Conservation (phyloP, 1,139 yeast genomes). For the Nakaseomyces delphensis region DNA sequence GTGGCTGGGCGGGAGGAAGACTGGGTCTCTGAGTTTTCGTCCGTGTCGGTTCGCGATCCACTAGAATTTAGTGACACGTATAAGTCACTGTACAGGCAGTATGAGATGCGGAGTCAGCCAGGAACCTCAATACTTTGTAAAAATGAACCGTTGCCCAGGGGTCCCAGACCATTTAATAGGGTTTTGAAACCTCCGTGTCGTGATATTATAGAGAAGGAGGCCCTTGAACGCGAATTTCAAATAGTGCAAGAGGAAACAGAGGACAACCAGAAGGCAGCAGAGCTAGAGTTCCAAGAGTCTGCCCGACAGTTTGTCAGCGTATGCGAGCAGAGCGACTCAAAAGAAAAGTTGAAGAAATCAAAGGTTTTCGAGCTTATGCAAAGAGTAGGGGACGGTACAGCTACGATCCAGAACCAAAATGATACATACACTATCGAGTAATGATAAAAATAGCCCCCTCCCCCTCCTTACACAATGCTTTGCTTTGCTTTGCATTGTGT, state of each 20-base stretch:
- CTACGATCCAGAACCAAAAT: slow-evolving; percentile 20
- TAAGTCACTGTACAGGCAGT: slow-evolving; percentile 20
- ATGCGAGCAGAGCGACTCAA: slow-evolving; percentile 2
- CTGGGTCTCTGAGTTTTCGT: slow-evolving; percentile 21
- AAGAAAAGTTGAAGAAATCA: slow-evolving; percentile 17
- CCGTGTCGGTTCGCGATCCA: slow-evolving; percentile 25
- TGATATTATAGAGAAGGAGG: no score
- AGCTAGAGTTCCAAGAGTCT: slow-evolving; percentile 20
- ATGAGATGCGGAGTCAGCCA: slow-evolving; percentile 15
- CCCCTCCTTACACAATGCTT: no score
- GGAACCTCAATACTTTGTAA: neutral
- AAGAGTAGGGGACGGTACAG: slow-evolving; percentile 26
- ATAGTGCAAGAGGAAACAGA: slow-evolving; percentile 14
- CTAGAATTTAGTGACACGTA: slow-evolving; percentile 25
- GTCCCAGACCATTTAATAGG: no score
- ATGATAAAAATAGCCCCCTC: neutral
- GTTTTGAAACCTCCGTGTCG: no score
- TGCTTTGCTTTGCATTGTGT: no score
- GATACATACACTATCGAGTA: slow-evolving; percentile 8
- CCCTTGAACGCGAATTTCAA: slow-evolving; percentile 21
- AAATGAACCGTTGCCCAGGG: no score
- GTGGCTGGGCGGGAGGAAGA: neutral
- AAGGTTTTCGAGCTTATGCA: slow-evolving; percentile 28
- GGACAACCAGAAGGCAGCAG: slow-evolving; percentile 18
- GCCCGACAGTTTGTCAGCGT: slow-evolving; percentile 13